Percentiles rank a stretch among this genome's conserved stretches.
Evolutionary conservation across 108 stramenopile species (phyloP).

Genomic region (Aurantiochytrium sp.): DNA sequence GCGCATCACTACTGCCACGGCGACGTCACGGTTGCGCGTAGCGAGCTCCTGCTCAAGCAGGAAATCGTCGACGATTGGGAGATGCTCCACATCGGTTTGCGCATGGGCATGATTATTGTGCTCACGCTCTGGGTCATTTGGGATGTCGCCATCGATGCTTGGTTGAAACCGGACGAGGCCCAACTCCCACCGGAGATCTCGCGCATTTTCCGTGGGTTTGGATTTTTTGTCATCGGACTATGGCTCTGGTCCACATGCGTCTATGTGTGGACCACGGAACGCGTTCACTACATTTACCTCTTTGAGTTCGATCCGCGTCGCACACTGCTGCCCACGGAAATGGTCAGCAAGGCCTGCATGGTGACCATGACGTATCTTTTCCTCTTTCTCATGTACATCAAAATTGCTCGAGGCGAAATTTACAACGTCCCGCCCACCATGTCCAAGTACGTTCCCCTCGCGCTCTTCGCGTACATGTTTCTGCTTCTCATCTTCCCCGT

Average conservation of each 20-base stretch:
- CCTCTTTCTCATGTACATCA: slow-evolving; percentile 30
- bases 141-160: neutral
- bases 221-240: slow-evolving; percentile 1
- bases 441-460: neutral
- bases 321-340: slow-evolving; percentile 15
- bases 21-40: slow-evolving; percentile 26
- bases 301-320: slow-evolving; percentile 34
- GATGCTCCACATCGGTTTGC: slow-evolving; percentile 32
- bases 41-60: slow-evolving; percentile 38
- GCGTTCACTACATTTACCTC: slow-evolving; percentile 38
- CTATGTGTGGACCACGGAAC: slow-evolving; percentile 25
- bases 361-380: slow-evolving; percentile 28
- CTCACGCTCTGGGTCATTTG: slow-evolving; percentile 13
- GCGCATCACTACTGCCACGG: slow-evolving; percentile 21
- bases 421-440: too few relatives aligned
- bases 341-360: slow-evolving; percentile 22
- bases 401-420: slow-evolving; percentile 19
- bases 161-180: neutral
- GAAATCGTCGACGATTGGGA: slow-evolving; percentile 26
- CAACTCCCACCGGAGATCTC: neutral
- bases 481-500: neutral
- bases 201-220: neutral
- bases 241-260: slow-evolving; percentile 27
- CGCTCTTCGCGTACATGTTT: neutral
- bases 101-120: slow-evolving; percentile 31